Evolutionary conservation across 106 monocot genomes (phyloP).

Genomic region (Gastrodia elata): DNA sequence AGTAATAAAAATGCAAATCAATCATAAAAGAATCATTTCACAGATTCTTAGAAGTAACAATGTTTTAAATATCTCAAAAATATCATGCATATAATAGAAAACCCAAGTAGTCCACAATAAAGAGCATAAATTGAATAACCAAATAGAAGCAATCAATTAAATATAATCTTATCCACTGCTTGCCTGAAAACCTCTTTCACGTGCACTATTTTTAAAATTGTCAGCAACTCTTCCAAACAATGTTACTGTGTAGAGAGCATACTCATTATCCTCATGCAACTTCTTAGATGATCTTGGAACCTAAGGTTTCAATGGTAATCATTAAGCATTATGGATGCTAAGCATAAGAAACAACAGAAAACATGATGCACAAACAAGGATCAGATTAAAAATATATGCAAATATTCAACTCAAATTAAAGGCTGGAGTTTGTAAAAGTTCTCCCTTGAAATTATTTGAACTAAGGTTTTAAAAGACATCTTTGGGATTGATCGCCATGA

Average conservation of each 20-base stretch:
- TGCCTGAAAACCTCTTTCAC: conserved; percentile 94
- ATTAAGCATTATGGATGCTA: background rate
- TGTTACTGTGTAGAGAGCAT: conserved; percentile 91
- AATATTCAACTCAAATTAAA: background rate
- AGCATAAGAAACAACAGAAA: background rate
- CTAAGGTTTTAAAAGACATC: background rate
- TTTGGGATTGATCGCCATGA: background rate
- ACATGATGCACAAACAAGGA: background rate
- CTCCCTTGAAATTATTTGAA: background rate
- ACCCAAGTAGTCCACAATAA: background rate
- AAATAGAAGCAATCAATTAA: background rate
- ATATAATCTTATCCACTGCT: background rate
- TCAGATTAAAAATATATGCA: background rate
- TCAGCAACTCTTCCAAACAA: conserved; percentile 74
- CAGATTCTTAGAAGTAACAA: background rate
- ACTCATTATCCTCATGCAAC: conserved; percentile 87
- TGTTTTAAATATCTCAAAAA: background rate
- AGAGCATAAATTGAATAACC: background rate
- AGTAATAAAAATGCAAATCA: background rate
- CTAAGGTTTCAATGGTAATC: conserved; percentile 18
- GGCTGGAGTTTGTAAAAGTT: background rate
- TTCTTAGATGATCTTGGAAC: conserved; percentile 90
- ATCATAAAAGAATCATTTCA: background rate
- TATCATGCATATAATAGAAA: background rate
- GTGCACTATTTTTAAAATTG: conserved; percentile 70